Conservation (phyloP, 345 rosid species). For the Rhodamnia argentea region DNA sequence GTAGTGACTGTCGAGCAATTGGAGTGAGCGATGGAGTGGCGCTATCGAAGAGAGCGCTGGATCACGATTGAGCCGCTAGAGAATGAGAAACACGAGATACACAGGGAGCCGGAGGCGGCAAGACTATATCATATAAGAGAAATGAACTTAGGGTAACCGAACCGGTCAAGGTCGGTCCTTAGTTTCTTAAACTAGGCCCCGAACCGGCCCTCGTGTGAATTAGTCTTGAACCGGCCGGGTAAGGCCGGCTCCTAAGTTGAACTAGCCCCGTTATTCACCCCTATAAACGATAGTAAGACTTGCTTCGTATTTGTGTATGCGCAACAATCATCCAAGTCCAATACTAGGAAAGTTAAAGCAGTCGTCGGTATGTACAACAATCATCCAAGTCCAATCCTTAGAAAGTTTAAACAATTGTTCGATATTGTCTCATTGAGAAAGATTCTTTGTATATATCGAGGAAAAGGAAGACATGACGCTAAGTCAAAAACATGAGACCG, state of each 20-base stretch:
- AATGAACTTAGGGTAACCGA: neutral
- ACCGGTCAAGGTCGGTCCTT: neutral
- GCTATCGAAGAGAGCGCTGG: neutral
- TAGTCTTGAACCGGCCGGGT: neutral
- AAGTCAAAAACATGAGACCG: neutral
- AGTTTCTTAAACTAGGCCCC: neutral
- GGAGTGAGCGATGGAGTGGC: neutral
- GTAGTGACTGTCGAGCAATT: neutral
- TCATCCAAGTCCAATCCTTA: neutral
- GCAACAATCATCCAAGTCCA: neutral
- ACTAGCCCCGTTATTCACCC: fast-evolving
- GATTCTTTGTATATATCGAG: neutral
- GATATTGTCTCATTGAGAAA: neutral
- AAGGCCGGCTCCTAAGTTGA: neutral
- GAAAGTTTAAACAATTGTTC: neutral
- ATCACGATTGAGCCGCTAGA: neutral
- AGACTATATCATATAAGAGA: neutral
- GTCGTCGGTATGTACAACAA: neutral
- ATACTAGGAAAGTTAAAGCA: neutral
- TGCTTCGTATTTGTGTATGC: neutral
- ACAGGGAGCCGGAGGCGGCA: neutral
- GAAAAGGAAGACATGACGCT: neutral
- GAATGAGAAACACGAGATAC: neutral
- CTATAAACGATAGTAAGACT: neutral
- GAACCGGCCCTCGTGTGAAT: neutral